Base-by-base conservation (phyloP, 495 filamentous ascomycete genomes). In the Talaromyces thailandensis region DNA sequence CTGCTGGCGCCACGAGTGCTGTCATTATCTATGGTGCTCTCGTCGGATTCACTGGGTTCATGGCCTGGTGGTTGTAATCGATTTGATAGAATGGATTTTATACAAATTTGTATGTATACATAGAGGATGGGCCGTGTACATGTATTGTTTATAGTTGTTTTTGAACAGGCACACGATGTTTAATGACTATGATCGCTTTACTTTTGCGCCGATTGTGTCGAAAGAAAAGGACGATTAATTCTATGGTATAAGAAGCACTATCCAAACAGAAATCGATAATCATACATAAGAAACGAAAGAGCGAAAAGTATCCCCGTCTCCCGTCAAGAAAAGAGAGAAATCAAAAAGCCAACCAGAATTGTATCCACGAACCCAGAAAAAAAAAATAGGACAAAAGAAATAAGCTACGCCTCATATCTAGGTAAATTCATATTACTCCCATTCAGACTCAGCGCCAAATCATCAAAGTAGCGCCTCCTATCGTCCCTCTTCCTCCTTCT, bases 61-160 rank as follows among this genome's bases (percentile, higher is more conserved):
- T 66, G 61, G 61, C 61, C 1, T 43, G 62, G 50, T 66, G 64
- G 64, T 37, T 66, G 56, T 63, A 56, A 61, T 24, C 5, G 28
- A 35, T 25, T 55, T 26, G 52, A 16, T 26, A 29, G 26, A 23
- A 18, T n/a, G 28, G 18, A 6, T 58, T 32, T 31, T 58, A 40
- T 35, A 18, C 9, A 16, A 4, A 9, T 2, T 48, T 48, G 43
- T 48, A 48, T 48, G n/a, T 48, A 48, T 48, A 48, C 43, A 48
- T 48, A 48, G 43, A 48, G 12, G 52, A n/a, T 56, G 52, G 52
- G 8, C 6, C n/a, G n/a, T 56, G 21, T 56, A 31, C 16, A 56
- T 56, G 25, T 40, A 40, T 29, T 56, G 52, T 56, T 56, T 56
- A 12, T 56, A 26, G 14, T 29, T 29, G 2, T n/a, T 7, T 25